Evolutionary conservation across 2,329 filamentous ascomycete species (phyloP).

Genomic region (Chalaropsis thielavioides): DNA sequence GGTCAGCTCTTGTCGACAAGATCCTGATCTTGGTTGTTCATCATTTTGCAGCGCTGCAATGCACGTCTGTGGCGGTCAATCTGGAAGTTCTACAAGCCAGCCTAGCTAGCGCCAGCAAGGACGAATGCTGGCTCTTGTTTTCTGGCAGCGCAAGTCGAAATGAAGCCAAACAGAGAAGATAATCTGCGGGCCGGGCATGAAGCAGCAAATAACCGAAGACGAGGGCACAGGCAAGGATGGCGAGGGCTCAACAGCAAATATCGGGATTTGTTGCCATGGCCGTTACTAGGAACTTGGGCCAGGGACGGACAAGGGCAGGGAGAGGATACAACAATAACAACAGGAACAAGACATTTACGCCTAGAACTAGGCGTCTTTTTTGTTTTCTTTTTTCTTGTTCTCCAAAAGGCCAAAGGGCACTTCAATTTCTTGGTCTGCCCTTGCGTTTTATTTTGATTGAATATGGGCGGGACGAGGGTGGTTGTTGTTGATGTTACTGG

Average conservation of each 20-base stretch:
- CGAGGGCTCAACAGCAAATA: not conserved
- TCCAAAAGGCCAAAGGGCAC: too few species aligned
- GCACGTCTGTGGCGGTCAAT: not conserved
- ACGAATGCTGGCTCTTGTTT: not conserved
- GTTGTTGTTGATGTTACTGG: not conserved
- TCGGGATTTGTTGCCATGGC: conserved; percentile 10
- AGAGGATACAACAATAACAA: not conserved
- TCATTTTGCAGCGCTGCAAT: not conserved
- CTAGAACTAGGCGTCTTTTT: not conserved
- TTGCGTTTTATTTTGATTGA: too few species aligned
- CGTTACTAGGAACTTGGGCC: conserved; percentile 6
- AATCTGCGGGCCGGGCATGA: not conserved
- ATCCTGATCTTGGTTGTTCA: not conserved
- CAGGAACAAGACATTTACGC: conserved; percentile 19
- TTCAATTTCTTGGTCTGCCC: too few species aligned
- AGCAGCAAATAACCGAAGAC: not conserved
- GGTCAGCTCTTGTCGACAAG: not conserved
- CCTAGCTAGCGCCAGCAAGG: not conserved
- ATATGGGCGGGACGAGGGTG: not conserved
- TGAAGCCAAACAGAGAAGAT: not conserved
- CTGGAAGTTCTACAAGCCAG: not conserved
- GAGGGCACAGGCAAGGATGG: not conserved
- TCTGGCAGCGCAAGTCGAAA: not conserved
- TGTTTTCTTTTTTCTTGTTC: too few species aligned
- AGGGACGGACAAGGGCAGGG: not conserved